Base-by-base conservation (phyloP, 345 rosid species). In the Trapa incisa region DNA sequence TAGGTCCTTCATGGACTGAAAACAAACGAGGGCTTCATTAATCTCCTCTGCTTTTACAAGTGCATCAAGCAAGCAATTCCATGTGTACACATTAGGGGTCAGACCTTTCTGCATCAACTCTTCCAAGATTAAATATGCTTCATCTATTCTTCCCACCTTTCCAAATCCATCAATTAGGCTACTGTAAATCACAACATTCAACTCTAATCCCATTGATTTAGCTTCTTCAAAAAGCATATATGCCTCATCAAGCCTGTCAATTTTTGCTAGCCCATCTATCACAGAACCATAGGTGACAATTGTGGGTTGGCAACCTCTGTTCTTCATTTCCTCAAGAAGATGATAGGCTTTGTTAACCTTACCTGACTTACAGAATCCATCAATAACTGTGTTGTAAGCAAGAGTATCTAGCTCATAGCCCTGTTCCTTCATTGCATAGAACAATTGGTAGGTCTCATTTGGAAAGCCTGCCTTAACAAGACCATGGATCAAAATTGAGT, bases 171-270 rank as follows among this genome's bases (percentile, higher is more conserved):
- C 91, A 60, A 94, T 86, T 58, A 94, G 89, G 81, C 97, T 94
- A 69, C 84, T 86, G 71, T 91, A 91, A 41, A 91, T 81, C 33
- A 91, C 85, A 53, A 85, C 83, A 78, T 94, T 94, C 67, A 87
- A 68, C 73, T 84, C 87, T 78, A 86, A 76, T 65, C 83, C 87
- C 68, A 72, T 84, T 4, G 89, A 83, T 76, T 89, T 94, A n/a
- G 97, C 97, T 71, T 94, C 97, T 82, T 94, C 99, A 33, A 87
- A 89, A 63, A 94, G 96, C 95, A 89, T 85, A 80, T 91, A 91
- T 64, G 99, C 97, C 76, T 94, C 99, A 78, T 94, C 97, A 65
- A 94, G 91, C 85, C 97, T 80, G 73, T 94, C 97, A 70, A 91
- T 91, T 70, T 94, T 91, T 0, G 95, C 83, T 42, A 94, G 92